These are phyloP conservation scores for Graphilbum fragrans DNA, from an alignment of 2,329 filamentous ascomycete species.

Conservation along the genomic window DNA sequence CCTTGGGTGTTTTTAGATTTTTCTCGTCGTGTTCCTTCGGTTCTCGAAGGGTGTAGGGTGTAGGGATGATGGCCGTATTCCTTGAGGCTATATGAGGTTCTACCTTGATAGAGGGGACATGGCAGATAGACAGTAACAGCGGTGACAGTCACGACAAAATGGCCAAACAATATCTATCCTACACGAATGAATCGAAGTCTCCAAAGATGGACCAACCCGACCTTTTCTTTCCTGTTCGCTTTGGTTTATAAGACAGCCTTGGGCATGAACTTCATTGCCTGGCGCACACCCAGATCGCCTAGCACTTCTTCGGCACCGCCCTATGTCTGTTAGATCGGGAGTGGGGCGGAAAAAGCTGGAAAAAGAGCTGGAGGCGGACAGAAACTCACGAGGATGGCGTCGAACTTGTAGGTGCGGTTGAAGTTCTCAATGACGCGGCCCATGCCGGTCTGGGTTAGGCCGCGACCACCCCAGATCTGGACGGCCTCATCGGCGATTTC, in stretches of 20 bases:
- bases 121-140: too few relatives aligned
- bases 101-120: too few relatives aligned
- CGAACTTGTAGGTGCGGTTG: conserved; percentile 73
- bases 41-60: too few relatives aligned
- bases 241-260: conserved; percentile 64
- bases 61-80: too few relatives aligned
- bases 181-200: too few relatives aligned
- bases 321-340: conserved; percentile 3
- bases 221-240: background rate
- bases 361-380: background rate
- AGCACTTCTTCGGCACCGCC: conserved; percentile 78
- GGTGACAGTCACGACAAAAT: too few relatives aligned
- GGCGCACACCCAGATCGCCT: conserved; percentile 68
- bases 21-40: too few relatives aligned
- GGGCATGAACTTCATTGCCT: conserved; percentile 75
- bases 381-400: conserved; percentile 44
- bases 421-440: conserved; percentile 75
- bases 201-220: too few relatives aligned
- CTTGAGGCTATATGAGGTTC: too few relatives aligned
- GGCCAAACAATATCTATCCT: too few relatives aligned
- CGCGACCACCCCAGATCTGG: conserved; percentile 77
- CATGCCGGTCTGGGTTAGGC: conserved; percentile 72
- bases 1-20: too few relatives aligned
- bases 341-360: background rate
- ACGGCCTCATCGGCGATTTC: conserved; percentile 75